A percentile compares a stretch with the other conserved stretches of the same genome.
phyloP scores from a whole-genome alignment of 208 protist species.

The Acanthamoeba divionensis region DNA sequence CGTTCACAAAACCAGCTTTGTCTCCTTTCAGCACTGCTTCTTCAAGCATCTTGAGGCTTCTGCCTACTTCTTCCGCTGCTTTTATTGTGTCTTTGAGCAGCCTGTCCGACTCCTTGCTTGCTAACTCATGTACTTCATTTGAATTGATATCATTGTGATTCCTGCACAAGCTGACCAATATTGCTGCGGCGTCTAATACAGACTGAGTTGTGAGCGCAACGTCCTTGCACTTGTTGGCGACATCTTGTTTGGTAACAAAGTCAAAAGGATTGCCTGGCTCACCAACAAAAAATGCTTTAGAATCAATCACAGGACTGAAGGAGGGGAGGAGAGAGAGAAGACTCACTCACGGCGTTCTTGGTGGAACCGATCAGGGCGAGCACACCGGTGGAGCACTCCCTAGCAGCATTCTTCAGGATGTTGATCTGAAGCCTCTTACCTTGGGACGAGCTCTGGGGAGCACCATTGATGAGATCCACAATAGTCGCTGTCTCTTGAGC shows the following conservation, averaged over 20 bases:
- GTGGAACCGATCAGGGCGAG: slow-evolving; percentile 42
- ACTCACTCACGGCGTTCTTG: slow-evolving; percentile 49
- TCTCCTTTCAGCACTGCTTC: slow-evolving; percentile 12
- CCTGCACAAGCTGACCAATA: not conserved
- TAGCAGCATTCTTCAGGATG: slow-evolving; percentile 26
- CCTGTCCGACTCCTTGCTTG: slow-evolving; percentile 5
- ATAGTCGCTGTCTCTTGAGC: slow-evolving; percentile 44
- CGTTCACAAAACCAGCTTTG: slow-evolving; percentile 31
- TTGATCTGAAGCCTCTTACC: slow-evolving; percentile 35
- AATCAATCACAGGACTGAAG: not conserved
- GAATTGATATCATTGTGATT: not conserved
- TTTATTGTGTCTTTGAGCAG: not conserved
- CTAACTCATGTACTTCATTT: not conserved
- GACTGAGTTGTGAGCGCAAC: slow-evolving; percentile 18
- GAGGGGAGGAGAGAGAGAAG: not conserved
- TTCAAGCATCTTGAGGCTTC: not conserved
- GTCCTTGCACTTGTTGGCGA: slow-evolving; percentile 53
- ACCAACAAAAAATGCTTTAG: not conserved
- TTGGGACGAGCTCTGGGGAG: not conserved
- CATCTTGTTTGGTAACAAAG: slow-evolving; percentile 57
- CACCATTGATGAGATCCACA: slow-evolving; percentile 40
- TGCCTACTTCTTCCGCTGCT: not conserved
- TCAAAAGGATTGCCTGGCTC: slow-evolving; percentile 42
- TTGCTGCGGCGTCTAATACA: not conserved
- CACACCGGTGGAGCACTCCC: slow-evolving; percentile 31